Conservation (phyloP, 495 filamentous ascomycete species). For the Penicillium cataractarum region DNA sequence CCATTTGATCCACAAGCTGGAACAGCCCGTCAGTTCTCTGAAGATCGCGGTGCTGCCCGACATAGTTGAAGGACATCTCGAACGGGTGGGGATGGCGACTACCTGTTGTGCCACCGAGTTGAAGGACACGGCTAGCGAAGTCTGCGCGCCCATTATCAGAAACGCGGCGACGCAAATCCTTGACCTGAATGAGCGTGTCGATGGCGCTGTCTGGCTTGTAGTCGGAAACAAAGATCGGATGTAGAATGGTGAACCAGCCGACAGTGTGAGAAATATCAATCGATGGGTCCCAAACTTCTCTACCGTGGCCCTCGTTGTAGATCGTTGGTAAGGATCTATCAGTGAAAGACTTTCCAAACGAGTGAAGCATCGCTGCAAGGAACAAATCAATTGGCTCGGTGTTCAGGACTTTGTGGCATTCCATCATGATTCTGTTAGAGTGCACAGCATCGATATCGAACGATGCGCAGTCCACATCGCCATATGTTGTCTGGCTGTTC, state of each 20-base stretch:
- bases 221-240: slow-evolving; percentile 44
- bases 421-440: slow-evolving; percentile 47
- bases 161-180: slow-evolving; percentile 48
- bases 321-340: slow-evolving; percentile 59
- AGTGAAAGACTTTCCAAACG: slow-evolving; percentile 51
- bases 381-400: slow-evolving; percentile 60
- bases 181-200: slow-evolving; percentile 47
- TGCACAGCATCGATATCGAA: slow-evolving; percentile 51
- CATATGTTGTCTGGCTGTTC: slow-evolving; percentile 46
- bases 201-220: slow-evolving; percentile 35
- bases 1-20: slow-evolving; percentile 56
- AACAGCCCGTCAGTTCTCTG: slow-evolving; percentile 65
- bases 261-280: slow-evolving; percentile 63
- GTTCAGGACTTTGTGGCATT: slow-evolving; percentile 48
- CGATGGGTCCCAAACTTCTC: slow-evolving; percentile 52
- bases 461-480: slow-evolving; percentile 48
- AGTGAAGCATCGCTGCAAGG: slow-evolving; percentile 53
- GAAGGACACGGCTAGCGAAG: slow-evolving; percentile 54
- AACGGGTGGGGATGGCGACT: slow-evolving; percentile 59
- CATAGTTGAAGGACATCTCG: slow-evolving; percentile 74
- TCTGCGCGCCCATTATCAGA: slow-evolving; percentile 54
- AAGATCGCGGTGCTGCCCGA: slow-evolving; percentile 64
- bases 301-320: slow-evolving; percentile 59
- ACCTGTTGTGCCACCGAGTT: slow-evolving; percentile 40
- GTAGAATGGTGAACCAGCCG: slow-evolving; percentile 65